phyloP scores from a whole-genome alignment of 139 green algal species.

The Chlorella vulgaris region DNA sequence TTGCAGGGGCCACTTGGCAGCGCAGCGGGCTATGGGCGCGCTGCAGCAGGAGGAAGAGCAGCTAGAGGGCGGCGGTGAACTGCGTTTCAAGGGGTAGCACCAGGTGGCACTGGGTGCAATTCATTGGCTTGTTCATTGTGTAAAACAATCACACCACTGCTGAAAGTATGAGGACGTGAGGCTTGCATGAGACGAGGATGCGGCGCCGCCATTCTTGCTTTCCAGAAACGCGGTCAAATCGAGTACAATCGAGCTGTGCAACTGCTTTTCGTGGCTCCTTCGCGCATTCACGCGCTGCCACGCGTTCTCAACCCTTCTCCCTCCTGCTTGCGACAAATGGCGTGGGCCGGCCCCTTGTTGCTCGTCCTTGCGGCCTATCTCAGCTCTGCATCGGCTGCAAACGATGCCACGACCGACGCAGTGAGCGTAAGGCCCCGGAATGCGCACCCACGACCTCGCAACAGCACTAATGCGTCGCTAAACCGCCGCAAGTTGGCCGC shows the following conservation, averaged over 20 bases:
- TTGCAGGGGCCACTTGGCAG: constrained; percentile 11
- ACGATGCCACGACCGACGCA: not conserved
- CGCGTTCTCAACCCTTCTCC: no score
- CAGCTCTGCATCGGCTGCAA: not conserved
- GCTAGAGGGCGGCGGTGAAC: not conserved
- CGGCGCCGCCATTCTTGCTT: no score
- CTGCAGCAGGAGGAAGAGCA: constrained; percentile 12
- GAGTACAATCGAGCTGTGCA: no score
- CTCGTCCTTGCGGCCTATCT: not conserved
- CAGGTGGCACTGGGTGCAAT: not conserved
- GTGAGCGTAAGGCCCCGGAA: no score
- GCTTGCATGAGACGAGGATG: no score
- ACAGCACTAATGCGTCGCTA: not conserved
- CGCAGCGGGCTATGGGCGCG: not conserved
- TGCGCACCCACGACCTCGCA: not conserved
- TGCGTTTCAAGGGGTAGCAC: constrained; percentile 17
- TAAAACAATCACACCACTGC: not conserved
- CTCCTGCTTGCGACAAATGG: no score
- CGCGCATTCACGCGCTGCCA: no score
- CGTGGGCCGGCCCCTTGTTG: not conserved
- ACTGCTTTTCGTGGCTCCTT: no score
- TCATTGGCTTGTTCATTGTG: not conserved
- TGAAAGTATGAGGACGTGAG: not conserved
- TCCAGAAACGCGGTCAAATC: no score
- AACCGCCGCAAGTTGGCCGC: not conserved